Conservation (phyloP, 1,284 basidiomycete species). For the Rhodotorula glutinis region DNA sequence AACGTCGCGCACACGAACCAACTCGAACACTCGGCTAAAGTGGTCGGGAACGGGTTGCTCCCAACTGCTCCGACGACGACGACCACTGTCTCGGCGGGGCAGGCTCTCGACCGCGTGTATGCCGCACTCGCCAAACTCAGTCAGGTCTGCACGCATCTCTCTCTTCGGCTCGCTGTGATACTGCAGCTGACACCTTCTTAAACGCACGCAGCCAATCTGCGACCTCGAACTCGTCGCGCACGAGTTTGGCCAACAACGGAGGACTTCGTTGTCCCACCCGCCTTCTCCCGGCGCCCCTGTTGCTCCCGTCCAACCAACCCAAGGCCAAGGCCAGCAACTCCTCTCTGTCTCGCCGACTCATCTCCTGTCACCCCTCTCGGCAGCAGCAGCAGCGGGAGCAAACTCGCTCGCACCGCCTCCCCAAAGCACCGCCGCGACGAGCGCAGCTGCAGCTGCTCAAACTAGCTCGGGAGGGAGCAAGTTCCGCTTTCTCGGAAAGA, state of each 20-base stretch:
- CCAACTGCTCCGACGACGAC: not conserved
- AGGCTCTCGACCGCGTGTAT: not conserved
- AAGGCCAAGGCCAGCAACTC: too few relatives aligned
- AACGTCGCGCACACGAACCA: conserved; percentile 10
- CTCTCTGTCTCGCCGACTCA: too few relatives aligned
- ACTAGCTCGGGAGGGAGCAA: not conserved
- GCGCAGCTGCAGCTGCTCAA: too few relatives aligned
- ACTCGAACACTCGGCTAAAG: too few relatives aligned
- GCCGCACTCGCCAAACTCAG: conserved; percentile 1
- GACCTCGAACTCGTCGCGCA: conserved; percentile 35
- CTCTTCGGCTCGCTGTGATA: not conserved
- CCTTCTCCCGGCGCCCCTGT: too few relatives aligned
- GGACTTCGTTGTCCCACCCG: too few relatives aligned
- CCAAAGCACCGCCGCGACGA: too few relatives aligned
- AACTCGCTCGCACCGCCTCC: too few relatives aligned
- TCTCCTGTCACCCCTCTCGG: too few relatives aligned
- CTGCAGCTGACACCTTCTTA: not conserved
- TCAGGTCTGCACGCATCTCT: not conserved
- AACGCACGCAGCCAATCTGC: conserved; percentile 26
- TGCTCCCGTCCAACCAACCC: too few relatives aligned
- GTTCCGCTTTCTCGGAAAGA: conserved; percentile 31
- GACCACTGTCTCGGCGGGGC: not conserved
- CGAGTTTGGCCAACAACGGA: conserved; percentile 21
- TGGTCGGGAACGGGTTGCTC: too few relatives aligned
- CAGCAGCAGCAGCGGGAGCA: too few relatives aligned